These are phyloP conservation scores for Penicillium sp. DNA, from an alignment of 2,329 filamentous ascomycete species.

Conservation along the genomic window DNA sequence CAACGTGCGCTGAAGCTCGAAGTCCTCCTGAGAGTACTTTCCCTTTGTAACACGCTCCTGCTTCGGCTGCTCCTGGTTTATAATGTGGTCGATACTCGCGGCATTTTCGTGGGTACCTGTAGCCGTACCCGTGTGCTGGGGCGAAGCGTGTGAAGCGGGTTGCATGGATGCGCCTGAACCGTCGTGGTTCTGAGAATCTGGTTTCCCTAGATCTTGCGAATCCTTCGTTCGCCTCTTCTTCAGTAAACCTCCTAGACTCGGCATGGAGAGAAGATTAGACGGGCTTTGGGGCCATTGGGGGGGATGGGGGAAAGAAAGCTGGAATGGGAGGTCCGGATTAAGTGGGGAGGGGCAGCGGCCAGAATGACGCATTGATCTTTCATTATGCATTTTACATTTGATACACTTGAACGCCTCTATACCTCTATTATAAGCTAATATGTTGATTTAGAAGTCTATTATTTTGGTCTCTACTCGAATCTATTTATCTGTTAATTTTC, in stretches of 20 bases:
- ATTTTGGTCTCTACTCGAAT: not conserved
- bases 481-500: not conserved
- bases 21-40: slow-evolving; percentile 92
- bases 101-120: slow-evolving; percentile 58
- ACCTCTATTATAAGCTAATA: not conserved
- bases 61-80: slow-evolving; percentile 53
- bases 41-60: slow-evolving; percentile 76
- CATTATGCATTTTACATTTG: not conserved
- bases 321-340: slow-evolving; percentile 26
- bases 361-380: slow-evolving; percentile 31
- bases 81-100: slow-evolving; percentile 79
- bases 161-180: slow-evolving; percentile 38
- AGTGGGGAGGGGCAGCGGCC: slow-evolving; percentile 27
- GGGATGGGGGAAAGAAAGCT: slow-evolving; percentile 21
- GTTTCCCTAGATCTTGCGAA: slow-evolving; percentile 47
- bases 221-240: slow-evolving; percentile 99
- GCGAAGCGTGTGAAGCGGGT: slow-evolving; percentile 40
- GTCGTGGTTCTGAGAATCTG: slow-evolving; percentile 15
- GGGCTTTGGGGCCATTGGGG: slow-evolving; percentile 13
- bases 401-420: not conserved
- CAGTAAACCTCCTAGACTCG: slow-evolving; percentile 82
- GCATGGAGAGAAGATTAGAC: slow-evolving; percentile 61
- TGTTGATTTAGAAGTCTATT: not conserved
- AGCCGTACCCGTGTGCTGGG: slow-evolving; percentile 45
- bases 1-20: slow-evolving; percentile 83